Evolutionary conservation across 805 yeast genomes (phyloP).

Genomic region (Brettanomyces naardenensis): DNA sequence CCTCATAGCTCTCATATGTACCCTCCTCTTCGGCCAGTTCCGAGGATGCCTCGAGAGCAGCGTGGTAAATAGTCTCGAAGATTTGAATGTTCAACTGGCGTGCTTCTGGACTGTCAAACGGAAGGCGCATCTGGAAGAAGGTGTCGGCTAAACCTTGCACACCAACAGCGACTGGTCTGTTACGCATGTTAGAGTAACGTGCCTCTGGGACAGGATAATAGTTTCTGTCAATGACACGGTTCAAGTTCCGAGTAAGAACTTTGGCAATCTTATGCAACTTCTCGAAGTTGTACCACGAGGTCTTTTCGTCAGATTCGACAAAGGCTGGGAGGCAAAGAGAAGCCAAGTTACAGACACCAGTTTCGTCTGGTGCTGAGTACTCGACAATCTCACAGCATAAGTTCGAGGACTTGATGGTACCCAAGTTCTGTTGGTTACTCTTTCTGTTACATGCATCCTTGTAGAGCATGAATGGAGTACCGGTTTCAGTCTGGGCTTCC

Average conservation of each 20-base stretch:
- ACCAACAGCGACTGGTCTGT: slow-evolving; percentile 57
- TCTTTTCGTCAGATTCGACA: slow-evolving; percentile 33
- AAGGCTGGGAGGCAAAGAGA: slow-evolving; percentile 52
- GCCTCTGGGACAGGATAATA: slow-evolving; percentile 52
- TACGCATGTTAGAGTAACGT: slow-evolving; percentile 42
- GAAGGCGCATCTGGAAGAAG: slow-evolving; percentile 46
- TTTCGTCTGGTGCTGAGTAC: slow-evolving; percentile 49
- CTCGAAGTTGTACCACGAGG: slow-evolving; percentile 45
- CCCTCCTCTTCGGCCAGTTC: slow-evolving; percentile 48
- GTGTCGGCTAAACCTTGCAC: slow-evolving; percentile 58
- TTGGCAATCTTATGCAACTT: slow-evolving; percentile 47
- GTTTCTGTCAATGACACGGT: slow-evolving; percentile 49
- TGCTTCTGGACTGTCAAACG: slow-evolving; percentile 52
- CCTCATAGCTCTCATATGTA: slow-evolving; percentile 40
- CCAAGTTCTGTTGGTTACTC: slow-evolving; percentile 54
- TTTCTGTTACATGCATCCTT: slow-evolving; percentile 55
- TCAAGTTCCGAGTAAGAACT: slow-evolving; percentile 47
- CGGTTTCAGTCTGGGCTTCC: slow-evolving; percentile 59
- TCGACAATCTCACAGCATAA: slow-evolving; percentile 60
- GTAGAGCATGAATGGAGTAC: slow-evolving; percentile 58
- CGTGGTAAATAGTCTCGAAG: slow-evolving; percentile 56
- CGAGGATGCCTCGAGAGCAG: slow-evolving; percentile 47
- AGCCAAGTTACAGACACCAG: slow-evolving; percentile 56
- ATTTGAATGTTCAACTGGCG: slow-evolving; percentile 49
- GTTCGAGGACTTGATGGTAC: slow-evolving; percentile 52